These are phyloP conservation scores for Arbutus unedo DNA, from an alignment of 148 eudicot genomes.

Conservation along the genomic window DNA sequence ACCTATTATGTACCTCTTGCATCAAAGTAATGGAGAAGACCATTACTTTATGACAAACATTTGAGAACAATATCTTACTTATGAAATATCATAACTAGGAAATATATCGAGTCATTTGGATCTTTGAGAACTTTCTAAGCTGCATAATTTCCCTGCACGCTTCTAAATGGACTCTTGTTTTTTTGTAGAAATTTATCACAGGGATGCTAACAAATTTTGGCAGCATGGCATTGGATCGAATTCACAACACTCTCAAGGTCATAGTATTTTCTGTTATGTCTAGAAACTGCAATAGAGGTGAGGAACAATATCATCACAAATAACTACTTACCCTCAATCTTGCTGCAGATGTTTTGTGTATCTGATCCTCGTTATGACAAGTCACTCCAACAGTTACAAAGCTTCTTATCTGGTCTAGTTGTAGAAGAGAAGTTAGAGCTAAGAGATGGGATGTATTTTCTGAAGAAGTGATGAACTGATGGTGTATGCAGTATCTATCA, in stretches of 20 bases:
- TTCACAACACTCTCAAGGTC: conserved; percentile 96
- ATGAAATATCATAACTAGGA: neutral
- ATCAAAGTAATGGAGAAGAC: conserved; percentile 5
- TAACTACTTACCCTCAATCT: neutral
- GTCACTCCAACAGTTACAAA: conserved; percentile 91
- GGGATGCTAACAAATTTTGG: conserved; percentile 99
- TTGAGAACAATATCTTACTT: neutral
- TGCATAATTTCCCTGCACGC: neutral
- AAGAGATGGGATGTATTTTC: conserved; percentile 71
- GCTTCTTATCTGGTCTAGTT: conserved; percentile 84
- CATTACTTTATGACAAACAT: neutral
- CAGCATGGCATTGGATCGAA: conserved; percentile 87
- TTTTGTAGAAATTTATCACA: conserved; percentile 79
- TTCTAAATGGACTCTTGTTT: conserved; percentile 20
- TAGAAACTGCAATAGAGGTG: neutral
- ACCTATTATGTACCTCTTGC: neutral
- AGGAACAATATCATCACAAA: neutral
- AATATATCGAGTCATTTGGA: neutral
- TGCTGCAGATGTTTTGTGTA: conserved; percentile 78
- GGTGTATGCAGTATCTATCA: neutral
- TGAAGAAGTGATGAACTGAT: conserved; percentile 55
- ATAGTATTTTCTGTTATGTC: conserved; percentile 7
- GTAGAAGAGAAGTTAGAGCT: conserved; percentile 91
- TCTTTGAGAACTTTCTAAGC: neutral
- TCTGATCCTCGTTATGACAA: conserved; percentile 91